Evolutionary conservation across 192 early-diverging fungal species (phyloP), one percentile per base, ranked within the genome.

Genomic region (Coemansia sp.): DNA sequence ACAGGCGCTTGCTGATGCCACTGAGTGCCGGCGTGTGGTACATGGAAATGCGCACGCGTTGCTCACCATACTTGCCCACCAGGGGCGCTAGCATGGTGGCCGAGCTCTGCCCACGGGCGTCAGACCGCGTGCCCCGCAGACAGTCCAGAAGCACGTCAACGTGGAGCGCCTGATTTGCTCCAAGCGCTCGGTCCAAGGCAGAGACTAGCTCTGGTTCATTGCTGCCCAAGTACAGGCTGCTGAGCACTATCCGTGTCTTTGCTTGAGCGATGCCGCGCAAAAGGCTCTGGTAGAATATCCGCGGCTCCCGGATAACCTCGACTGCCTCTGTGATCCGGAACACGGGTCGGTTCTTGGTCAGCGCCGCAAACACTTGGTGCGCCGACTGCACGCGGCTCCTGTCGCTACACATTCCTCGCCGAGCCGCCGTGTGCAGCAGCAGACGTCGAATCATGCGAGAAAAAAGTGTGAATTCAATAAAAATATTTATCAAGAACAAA

Each of bases 1-100:
- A 83, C 26, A 86, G 50, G 37, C 81, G 74, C 63, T 92, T 93
- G 40, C 87, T 69, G 37, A 87, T 3, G 8, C 87, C 87, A 14
- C 65, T 85, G n/a, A 91, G 74, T 61, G 86, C 87, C 15, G 94
- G 97, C 8, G 95, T 91, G 46, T 95, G 90, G 75, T 97, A 99
- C 60, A 96, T 79, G 5, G 86, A 84, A 0, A 98, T 77, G 5
- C 70, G 58, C 14, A 93, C 77, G 40, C 86, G 83, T 42, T 84
- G 68, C 0, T 19, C 36, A 6, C 70, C 69, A 22, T 65, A 46
- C 52, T 40, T 57, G 21, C 33, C 38, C 9, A 73, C 65, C 56
- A 76, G 43, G 24, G 74, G 74, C 22, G 63, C 56, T 14, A 95
- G 61, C 50, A 93, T 53, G 14, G 85, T 72, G 4, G 87, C 87